Conservation (phyloP, 441 rosid genomes). For the Raphanus hybrid region DNA sequence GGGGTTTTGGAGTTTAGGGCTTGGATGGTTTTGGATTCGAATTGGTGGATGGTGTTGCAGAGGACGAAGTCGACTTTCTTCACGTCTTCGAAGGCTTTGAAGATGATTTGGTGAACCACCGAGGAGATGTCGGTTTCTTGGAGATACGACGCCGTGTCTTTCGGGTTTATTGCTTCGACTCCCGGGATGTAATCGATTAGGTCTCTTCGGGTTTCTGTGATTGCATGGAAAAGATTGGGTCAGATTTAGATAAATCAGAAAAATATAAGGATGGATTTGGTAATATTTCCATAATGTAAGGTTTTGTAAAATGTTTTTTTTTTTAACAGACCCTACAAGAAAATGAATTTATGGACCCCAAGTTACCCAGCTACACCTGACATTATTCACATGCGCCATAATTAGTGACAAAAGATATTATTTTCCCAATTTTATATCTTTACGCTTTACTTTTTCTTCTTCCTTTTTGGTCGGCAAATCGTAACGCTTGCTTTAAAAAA, state of each 20-base stretch:
- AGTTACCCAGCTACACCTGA: constrained; percentile 36
- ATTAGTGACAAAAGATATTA: constrained; percentile 22
- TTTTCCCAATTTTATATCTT: constrained; percentile 27
- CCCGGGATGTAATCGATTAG: constrained; percentile 66
- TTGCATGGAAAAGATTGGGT: neutral
- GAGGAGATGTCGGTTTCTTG: constrained; percentile 51
- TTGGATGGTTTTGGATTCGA: constrained; percentile 49
- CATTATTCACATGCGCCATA: constrained; percentile 43
- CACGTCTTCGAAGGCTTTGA: constrained; percentile 55
- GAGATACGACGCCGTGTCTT: constrained; percentile 62
- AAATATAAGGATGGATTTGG: neutral
- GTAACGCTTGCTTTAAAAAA: constrained; percentile 10
- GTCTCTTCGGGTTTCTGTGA: constrained; percentile 50
- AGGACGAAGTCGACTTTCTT: constrained; percentile 58
- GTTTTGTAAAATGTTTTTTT: neutral
- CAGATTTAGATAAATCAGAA: neutral
- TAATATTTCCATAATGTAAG: neutral
- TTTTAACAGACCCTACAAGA: neutral
- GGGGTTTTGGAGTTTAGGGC: constrained; percentile 52
- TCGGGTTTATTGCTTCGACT: constrained; percentile 52
- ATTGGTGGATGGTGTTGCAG: constrained; percentile 61
- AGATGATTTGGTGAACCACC: constrained; percentile 47
- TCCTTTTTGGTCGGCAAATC: constrained; percentile 34
- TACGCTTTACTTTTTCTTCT: neutral
- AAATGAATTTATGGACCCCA: constrained; percentile 32